A percentile compares a stretch with the other conserved stretches of the same genome.
phyloP scores from a whole-genome alignment of 1,284 basidiomycete species.

The Tilletia setariae region DNA sequence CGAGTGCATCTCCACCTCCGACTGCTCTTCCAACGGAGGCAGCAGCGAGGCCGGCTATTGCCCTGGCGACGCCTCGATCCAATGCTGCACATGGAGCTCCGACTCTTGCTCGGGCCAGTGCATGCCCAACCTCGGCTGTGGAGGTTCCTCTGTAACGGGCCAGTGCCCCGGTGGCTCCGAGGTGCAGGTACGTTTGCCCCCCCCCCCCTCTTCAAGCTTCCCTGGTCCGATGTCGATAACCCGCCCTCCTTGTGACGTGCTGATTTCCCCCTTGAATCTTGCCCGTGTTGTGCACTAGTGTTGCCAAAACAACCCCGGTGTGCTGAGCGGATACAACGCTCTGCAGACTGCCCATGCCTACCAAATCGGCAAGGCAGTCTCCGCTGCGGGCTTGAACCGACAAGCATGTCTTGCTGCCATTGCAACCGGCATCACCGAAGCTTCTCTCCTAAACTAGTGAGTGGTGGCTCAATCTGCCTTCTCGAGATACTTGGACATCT shows the following conservation, averaged over 20 bases:
- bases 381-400: neutral
- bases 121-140: conserved; percentile 1
- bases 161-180: conserved; percentile 1
- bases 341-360: conserved; percentile 2
- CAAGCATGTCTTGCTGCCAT: neutral
- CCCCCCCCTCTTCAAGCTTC: too few species aligned
- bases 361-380: neutral
- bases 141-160: neutral
- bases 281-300: too few species aligned
- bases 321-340: neutral
- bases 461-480: neutral
- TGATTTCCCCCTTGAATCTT: too few species aligned
- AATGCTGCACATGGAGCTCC: conserved; percentile 13
- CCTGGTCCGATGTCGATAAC: too few species aligned
- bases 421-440: neutral
- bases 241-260: too few species aligned
- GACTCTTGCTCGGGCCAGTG: neutral
- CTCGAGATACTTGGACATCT: too few species aligned
- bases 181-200: neutral
- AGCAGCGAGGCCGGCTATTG: neutral
- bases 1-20: neutral
- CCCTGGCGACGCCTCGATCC: neutral
- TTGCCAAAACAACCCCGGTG: neutral
- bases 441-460: conserved; percentile 5
- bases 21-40: neutral